Conservation (phyloP, 306 rosid genomes). For the Prunus mira region DNA sequence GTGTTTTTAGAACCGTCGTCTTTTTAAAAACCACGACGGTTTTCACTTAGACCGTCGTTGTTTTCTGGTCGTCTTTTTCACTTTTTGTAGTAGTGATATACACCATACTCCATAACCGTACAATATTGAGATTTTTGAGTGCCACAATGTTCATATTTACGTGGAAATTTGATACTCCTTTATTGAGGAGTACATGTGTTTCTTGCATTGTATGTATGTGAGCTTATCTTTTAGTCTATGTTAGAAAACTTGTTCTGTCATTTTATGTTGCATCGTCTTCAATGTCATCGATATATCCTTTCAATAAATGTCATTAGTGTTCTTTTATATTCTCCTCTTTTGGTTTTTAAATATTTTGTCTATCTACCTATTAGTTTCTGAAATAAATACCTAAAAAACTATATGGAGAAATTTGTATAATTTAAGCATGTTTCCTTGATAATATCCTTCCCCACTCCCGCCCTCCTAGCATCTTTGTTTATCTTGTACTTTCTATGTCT, state of each 20-base stretch:
- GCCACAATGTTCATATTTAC: neutral
- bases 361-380: neutral
- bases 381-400: neutral
- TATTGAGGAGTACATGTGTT: neutral
- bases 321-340: neutral
- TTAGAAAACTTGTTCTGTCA: neutral
- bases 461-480: neutral
- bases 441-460: neutral
- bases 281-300: neutral
- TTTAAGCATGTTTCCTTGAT: neutral
- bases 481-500: neutral
- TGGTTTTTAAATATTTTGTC: neutral
- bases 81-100: no score
- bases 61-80: no score
- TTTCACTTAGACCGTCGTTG: no score
- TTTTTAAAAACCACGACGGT: no score
- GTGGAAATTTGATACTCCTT: neutral
- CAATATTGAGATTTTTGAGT: neutral
- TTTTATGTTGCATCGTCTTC: neutral
- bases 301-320: neutral
- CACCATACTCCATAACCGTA: neutral
- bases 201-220: neutral
- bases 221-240: neutral
- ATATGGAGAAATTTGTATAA: neutral
- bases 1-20: no score